Evolutionary conservation across 2,329 filamentous ascomycete species (phyloP), one percentile per base, ranked within the genome.

Genomic region (Whalleya microplaca): DNA sequence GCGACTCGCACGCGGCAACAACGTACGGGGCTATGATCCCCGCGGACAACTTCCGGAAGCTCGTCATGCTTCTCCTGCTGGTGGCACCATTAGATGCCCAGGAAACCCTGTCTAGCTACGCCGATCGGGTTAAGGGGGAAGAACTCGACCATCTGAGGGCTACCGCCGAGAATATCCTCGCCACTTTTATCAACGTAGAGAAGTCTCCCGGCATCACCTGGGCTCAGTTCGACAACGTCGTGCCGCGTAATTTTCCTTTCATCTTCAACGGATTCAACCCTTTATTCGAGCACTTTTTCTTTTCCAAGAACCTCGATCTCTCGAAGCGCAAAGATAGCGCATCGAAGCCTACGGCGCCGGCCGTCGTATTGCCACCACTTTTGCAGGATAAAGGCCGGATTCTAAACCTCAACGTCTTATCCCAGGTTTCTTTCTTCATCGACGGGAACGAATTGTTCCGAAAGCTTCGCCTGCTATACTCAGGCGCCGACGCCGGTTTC

Each of bases 281-380:
- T 1, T 74, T 92, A 1, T 92, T 91, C 69, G 88, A 91, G 62
- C 86, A 88, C 68, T 91, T 92, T 63, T 79, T 92, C 21, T 92
- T 91, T 65, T 88, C 87, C 21, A 88, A 87, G 65, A 87, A 87
- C 61, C 76, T 91, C 20, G 85, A 90, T 63, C 82, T 90, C 50
- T 84, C 83, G 2, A 85, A 82, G 66, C 77, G 74, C 45, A 80
- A 78, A 45, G 70, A 70, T 18, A 71, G 66, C 10, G 57, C 59
- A 54, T 48, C 61, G 51, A 27, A 55, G 61, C 29, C 59, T 51
- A 40, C 48, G 45, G 5, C 57, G 40, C 42, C 59, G 23, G 42
- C 55, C 2, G 41, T 58, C 20, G 45, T 47, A 8, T 45, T 14
- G 14, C 68, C 69, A 50, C 83, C 85, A 2, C 69, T 87, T 20